Base-by-base conservation (phyloP, 352 stramenopile species). In the Pythium folliculosum region DNA sequence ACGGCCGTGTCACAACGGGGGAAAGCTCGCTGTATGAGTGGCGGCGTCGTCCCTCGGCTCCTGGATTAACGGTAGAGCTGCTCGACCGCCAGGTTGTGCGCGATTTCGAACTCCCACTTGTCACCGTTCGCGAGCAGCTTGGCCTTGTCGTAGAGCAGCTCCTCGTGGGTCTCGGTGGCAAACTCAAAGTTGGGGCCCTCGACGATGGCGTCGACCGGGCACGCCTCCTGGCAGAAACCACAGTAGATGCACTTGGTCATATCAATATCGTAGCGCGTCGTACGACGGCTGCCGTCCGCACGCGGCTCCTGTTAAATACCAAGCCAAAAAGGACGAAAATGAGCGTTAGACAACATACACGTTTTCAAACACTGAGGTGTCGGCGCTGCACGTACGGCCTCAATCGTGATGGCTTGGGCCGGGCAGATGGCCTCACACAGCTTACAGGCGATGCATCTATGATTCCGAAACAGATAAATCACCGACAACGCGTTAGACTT, bases 191-290 rank as follows among this genome's bases (percentile, higher is more conserved):
- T 99, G 23, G 98, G 98, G 63, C 97, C 97, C 79, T 99, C 98
- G 38, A 99, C 98, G 71, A 99, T 99, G 55, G 98, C 98, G 80
- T 99, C 98, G 22, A 99, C 97, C 1, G 97, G 97, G 71, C 97
- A 99, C 3, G 97, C 97, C 64, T 95, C 89, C 74, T 97, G 90
- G 78, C 94, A 98, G 79, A 98, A 98, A 48, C 94, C 97, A 76
- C 97, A 99, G 87, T 99, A 99, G 79, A 99, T 99, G 81, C 98
- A 99, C 86, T 99, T 99, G 71, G 98, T 99, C 97, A 99, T 99
- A 83, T 99, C 98, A 77, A 99, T 99, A 81, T 99, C 97, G 84
- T 99, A 99, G 60, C 97, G 91, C 16, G 97, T 99, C n/a, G 98
- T 99, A 77, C 97, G 95, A 73, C 97, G 90, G 35, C 93, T 96